Evolutionary conservation across 2,329 filamentous ascomycete species (phyloP).

Genomic region (Alternaria rosae): DNA sequence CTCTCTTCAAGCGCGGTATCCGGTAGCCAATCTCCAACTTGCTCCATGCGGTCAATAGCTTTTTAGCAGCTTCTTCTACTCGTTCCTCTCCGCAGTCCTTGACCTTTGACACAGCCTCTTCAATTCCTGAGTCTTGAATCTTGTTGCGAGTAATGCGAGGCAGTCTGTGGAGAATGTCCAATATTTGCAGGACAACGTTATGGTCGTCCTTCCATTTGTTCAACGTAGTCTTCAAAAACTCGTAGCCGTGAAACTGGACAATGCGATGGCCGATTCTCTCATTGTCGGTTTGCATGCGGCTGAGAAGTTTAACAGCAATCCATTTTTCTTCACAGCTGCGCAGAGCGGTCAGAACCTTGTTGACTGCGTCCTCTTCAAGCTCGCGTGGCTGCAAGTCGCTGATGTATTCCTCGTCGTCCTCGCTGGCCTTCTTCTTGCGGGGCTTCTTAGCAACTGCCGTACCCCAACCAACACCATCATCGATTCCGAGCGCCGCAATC

Average conservation of each 20-base stretch:
- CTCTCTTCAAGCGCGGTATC: slow-evolving; percentile 88
- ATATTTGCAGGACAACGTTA: slow-evolving; percentile 86
- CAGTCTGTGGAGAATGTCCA: slow-evolving; percentile 87
- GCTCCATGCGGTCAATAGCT: slow-evolving; percentile 83
- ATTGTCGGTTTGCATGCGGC: slow-evolving; percentile 85
- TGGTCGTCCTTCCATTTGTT: slow-evolving; percentile 86
- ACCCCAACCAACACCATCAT: slow-evolving; percentile 91
- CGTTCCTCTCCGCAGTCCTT: slow-evolving; percentile 73
- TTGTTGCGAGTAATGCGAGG: slow-evolving; percentile 95
- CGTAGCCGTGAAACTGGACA: slow-evolving; percentile 96
- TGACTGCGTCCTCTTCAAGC: slow-evolving; percentile 82
- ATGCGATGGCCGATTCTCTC: slow-evolving; percentile 87
- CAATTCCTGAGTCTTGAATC: slow-evolving; percentile 95
- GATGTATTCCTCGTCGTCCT: slow-evolving; percentile 95
- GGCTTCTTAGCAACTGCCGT: slow-evolving; percentile 87
- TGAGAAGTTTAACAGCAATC: slow-evolving; percentile 94
- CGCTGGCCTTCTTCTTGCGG: slow-evolving; percentile 87
- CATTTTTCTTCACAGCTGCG: slow-evolving; percentile 99
- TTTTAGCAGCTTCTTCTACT: slow-evolving; percentile 74
- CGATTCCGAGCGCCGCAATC: slow-evolving; percentile 94
- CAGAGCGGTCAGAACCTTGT: slow-evolving; percentile 93
- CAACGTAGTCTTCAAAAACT: slow-evolving; percentile 88
- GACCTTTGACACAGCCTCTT: slow-evolving; percentile 76
- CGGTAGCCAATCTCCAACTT: slow-evolving; percentile 90
- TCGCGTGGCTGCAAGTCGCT: slow-evolving; percentile 83